phyloP scores from a whole-genome alignment of 768 basidiomycete species.

The Zangia roseola region DNA sequence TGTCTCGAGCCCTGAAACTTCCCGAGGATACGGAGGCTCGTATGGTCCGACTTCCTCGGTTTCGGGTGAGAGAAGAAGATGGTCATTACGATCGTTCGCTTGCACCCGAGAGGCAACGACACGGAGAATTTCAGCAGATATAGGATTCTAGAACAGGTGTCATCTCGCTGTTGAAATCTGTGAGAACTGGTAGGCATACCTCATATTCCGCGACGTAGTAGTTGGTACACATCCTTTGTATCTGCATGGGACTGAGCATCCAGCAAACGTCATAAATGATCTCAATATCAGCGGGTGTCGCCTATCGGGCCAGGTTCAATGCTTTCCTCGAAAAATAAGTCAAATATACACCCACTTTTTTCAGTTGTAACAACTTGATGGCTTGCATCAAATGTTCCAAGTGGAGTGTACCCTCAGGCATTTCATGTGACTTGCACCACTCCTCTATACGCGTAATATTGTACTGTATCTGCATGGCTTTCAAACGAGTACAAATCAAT shows the following conservation, averaged over 20 bases:
- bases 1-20: conserved; percentile 94
- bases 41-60: conserved; percentile 97
- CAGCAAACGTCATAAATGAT: conserved; percentile 99
- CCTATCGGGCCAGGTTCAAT: conserved; percentile 42
- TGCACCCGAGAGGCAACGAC: conserved; percentile 95
- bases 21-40: conserved; percentile 89
- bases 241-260: conserved; percentile 99
- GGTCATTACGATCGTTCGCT: conserved; percentile 95
- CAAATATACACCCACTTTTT: conserved; percentile 63
- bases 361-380: conserved; percentile 94
- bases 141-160: conserved; percentile 67
- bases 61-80: conserved; percentile 92
- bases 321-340: conserved; percentile 4
- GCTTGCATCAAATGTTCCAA: conserved; percentile 99
- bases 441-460: conserved; percentile 97
- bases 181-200: conserved; percentile 42
- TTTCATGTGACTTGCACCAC: conserved; percentile 99
- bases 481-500: conserved; percentile 2
- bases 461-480: conserved; percentile 99
- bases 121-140: conserved; percentile 94
- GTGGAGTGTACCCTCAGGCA: conserved; percentile 98
- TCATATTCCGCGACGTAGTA: conserved; percentile 99
- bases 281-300: conserved; percentile 92
- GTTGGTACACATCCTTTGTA: conserved; percentile 98
- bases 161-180: background rate